Evolutionary conservation across 345 rosid genomes (phyloP).

Genomic region (Chamaenerion angustifolium): DNA sequence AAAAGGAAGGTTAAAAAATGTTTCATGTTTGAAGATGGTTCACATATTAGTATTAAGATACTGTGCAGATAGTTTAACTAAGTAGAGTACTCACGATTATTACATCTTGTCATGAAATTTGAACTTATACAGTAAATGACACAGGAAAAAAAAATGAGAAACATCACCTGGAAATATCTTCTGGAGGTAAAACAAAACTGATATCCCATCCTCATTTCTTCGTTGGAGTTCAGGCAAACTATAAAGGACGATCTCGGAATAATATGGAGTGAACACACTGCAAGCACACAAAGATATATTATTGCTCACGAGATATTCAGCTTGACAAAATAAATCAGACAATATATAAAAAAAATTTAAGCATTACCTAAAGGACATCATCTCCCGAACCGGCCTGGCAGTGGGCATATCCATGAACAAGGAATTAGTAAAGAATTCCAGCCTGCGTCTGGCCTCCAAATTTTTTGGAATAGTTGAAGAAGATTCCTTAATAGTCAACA

Average conservation of each 20-base stretch:
- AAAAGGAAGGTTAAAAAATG: neutral
- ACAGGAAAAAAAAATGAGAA: neutral
- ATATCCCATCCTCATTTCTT: conserved; percentile 97
- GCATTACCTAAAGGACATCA: conserved; percentile 72
- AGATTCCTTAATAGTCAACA: conserved; percentile 84
- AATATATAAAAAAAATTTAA: neutral
- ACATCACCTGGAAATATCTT: conserved; percentile 88
- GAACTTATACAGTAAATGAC: too few species aligned
- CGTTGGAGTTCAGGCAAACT: conserved; percentile 74
- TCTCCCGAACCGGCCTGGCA: conserved; percentile 63
- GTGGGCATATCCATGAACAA: conserved; percentile 83
- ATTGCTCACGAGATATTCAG: conserved; percentile 6
- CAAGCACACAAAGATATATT: conserved; percentile 8
- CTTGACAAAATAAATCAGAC: conserved; percentile 6
- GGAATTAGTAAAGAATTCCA: conserved; percentile 84
- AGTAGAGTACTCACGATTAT: too few species aligned
- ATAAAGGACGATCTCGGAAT: conserved; percentile 91
- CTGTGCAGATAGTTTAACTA: too few species aligned
- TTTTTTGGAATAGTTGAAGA: conserved; percentile 79
- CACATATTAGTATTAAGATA: too few species aligned
- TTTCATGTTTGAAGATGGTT: too few species aligned
- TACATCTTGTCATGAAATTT: too few species aligned
- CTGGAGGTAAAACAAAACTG: conserved; percentile 91
- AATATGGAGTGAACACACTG: conserved; percentile 98
- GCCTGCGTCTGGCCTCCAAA: conserved; percentile 89